These are phyloP conservation scores for Silene latifolia DNA, from an alignment of 148 eudicot genomes.

Conservation along the genomic window DNA sequence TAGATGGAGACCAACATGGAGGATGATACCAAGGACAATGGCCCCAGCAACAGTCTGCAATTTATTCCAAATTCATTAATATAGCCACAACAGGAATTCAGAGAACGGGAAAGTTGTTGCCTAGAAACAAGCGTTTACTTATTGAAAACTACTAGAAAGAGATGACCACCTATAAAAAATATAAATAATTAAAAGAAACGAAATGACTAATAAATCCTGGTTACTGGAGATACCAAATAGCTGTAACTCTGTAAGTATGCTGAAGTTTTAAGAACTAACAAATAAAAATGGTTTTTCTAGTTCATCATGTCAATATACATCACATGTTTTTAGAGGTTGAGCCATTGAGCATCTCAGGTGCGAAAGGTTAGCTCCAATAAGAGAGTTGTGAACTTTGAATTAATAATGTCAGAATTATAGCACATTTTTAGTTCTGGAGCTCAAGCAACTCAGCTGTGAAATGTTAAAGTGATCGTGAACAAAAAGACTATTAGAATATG, in stretches of 20 bases:
- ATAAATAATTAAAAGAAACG: too few species aligned
- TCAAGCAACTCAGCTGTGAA: neutral
- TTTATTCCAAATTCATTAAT: neutral
- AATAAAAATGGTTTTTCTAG: neutral
- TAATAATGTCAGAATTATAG: neutral
- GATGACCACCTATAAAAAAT: neutral
- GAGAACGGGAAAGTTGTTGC: neutral
- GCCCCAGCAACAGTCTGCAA: slow-evolving; percentile 92
- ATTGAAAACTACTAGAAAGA: neutral
- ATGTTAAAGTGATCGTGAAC: neutral
- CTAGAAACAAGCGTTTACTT: slow-evolving; percentile 1
- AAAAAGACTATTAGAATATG: neutral
- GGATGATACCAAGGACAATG: slow-evolving; percentile 60
- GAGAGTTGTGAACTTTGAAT: neutral
- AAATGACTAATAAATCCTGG: too few species aligned
- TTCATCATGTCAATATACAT: neutral
- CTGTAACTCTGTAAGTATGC: too few species aligned
- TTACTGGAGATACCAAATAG: too few species aligned
- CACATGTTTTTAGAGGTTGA: neutral
- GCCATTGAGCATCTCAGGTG: neutral
- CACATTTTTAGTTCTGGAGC: neutral
- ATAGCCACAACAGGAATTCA: slow-evolving; percentile 8
- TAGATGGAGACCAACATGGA: slow-evolving; percentile 75
- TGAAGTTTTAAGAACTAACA: too few species aligned
- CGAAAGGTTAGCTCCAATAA: neutral